These are phyloP conservation scores for Aureococcus anophagefferens DNA, from an alignment of 108 stramenopile genomes.

Conservation along the genomic window DNA sequence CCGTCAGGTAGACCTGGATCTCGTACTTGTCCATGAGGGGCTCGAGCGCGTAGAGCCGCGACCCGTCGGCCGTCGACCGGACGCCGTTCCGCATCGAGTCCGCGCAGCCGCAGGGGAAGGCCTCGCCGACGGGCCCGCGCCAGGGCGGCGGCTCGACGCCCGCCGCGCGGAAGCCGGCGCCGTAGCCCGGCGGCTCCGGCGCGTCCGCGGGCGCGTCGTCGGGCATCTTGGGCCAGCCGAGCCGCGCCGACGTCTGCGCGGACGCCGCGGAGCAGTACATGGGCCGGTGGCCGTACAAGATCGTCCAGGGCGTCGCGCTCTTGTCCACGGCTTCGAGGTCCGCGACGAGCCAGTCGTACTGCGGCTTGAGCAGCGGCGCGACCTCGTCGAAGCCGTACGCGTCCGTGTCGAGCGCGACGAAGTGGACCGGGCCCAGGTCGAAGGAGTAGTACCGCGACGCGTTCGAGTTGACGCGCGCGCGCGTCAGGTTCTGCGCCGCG, in stretches of 20 bases:
- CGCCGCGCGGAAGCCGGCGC: no score
- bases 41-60: background rate
- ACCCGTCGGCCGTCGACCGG: background rate
- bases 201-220: no score
- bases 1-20: constrained; percentile 10
- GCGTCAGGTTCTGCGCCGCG: background rate
- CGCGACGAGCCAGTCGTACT: no score
- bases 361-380: no score
- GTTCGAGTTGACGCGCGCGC: no score
- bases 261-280: no score
- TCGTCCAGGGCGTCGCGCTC: no score
- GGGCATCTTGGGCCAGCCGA: no score
- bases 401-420: constrained; percentile 32
- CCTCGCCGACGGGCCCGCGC: background rate
- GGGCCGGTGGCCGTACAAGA: no score
- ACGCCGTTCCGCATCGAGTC: background rate
- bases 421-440: constrained; percentile 35
- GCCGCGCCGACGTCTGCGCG: no score
- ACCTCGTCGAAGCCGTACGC: constrained; percentile 8
- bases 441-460: constrained; percentile 30
- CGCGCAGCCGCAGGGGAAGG: background rate
- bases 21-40: constrained; percentile 6
- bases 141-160: background rate
- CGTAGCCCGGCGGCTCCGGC: background rate
- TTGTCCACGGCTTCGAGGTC: no score